Conservation (phyloP, 345 rosid species). For the Pistacia atlantica region DNA sequence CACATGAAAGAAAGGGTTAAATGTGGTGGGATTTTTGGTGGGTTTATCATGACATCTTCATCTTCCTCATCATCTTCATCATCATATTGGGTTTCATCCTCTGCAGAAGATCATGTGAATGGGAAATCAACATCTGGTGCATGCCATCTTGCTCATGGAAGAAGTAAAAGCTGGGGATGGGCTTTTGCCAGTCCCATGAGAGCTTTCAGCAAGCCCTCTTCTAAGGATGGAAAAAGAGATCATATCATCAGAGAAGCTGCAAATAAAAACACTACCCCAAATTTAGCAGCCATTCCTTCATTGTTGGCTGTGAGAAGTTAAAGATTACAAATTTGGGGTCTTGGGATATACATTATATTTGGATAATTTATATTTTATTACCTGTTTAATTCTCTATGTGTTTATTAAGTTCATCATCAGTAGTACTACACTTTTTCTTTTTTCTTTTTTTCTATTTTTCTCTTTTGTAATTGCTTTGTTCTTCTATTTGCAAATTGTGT, state of each 20-base stretch:
- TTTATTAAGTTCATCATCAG: constrained; percentile 16
- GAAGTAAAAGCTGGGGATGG: constrained; percentile 84
- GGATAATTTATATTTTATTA: background rate
- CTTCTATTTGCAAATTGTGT: constrained; percentile 15
- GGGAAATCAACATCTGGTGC: constrained; percentile 36
- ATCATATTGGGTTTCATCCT: constrained; percentile 65
- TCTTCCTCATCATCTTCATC: constrained; percentile 82
- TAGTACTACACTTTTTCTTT: constrained; percentile 5
- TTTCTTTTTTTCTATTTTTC: background rate
- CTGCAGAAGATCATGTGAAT: constrained; percentile 41
- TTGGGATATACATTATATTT: constrained; percentile 8
- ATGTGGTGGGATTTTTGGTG: constrained; percentile 96
- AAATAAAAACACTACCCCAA: constrained; percentile 44
- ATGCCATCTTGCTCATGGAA: constrained; percentile 35
- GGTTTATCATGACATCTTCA: constrained; percentile 77
- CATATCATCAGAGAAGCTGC: constrained; percentile 38
- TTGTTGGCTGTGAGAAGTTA: constrained; percentile 64
- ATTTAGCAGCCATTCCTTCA: constrained; percentile 73
- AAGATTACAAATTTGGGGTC: background rate
- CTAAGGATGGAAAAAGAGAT: constrained; percentile 52
- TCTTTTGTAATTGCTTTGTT: constrained; percentile 7
- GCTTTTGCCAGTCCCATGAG: constrained; percentile 96
- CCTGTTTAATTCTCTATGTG: constrained; percentile 23
- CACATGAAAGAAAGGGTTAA: constrained; percentile 73
- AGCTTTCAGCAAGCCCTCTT: constrained; percentile 60